These are phyloP conservation scores for Rhizophora apiculata DNA, from an alignment of 345 rosid genomes.

Conservation along the genomic window DNA sequence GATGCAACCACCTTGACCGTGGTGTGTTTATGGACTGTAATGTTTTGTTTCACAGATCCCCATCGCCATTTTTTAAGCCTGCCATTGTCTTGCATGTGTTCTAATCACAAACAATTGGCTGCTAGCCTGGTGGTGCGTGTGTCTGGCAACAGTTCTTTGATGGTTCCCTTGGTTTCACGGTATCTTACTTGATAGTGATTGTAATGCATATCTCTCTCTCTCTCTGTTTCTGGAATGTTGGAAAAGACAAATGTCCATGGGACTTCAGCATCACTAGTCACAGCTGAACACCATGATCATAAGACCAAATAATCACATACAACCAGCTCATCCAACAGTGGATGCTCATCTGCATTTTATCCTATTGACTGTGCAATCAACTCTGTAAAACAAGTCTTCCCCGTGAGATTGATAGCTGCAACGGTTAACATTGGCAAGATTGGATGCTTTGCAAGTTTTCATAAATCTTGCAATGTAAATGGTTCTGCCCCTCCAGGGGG, in stretches of 20 bases:
- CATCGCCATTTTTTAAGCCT: conserved; percentile 7
- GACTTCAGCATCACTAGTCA: neutral
- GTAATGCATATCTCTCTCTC: neutral
- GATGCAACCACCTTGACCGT: conserved; percentile 1
- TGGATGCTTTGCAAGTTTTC: no score
- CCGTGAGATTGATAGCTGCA: no score
- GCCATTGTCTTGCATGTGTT: neutral
- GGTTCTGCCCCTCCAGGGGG: no score
- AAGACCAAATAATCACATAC: no score
- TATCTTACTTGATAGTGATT: neutral
- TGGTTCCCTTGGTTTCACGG: neutral
- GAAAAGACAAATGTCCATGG: neutral
- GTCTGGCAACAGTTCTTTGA: conserved; percentile 2
- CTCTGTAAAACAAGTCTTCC: no score
- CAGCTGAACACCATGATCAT: neutral
- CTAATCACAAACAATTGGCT: conserved; percentile 2
- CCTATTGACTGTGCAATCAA: no score
- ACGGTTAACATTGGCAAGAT: no score
- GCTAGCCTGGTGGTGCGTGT: conserved; percentile 9
- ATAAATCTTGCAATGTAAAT: no score
- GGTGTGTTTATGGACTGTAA: conserved; percentile 18
- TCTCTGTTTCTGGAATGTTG: neutral
- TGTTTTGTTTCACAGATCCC: conserved; percentile 14
- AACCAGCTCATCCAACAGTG: no score
- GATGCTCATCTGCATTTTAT: no score